Evolutionary conservation across 169 alveolate genomes (phyloP), one percentile per base, ranked within the genome.

Genomic region (Babesia divergens): DNA sequence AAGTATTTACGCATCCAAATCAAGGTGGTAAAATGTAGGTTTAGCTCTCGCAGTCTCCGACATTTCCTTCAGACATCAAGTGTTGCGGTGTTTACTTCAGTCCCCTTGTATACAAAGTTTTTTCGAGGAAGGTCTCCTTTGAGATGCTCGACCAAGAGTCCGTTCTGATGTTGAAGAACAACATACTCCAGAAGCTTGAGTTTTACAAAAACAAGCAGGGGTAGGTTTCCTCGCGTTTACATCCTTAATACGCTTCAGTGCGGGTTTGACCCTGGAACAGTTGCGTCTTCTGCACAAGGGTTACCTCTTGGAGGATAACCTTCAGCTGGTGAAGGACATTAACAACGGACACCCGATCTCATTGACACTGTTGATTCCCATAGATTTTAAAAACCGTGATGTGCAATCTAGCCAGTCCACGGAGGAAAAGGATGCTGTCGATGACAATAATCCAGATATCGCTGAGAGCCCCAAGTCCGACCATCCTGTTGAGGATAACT

Each of bases 21-120:
- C 32, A 68, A 51, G 20, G 67, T 62, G 6, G 37, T 65, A 9
- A 76, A 40, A 29, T 52, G 85, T 76, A 28, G 22, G 83, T 56
- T 51, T 18, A 4, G 24, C 18, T 20, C 31, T 9, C 14, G 11
- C 9, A 34, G 11, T 18, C 29, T 13, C 35, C 38, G 11, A 4
- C 9, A 22, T 43, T 5, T 6, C 38, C 16, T 51, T 1, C 60
- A 76, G 85, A 42, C n/a, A 22, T 76, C 32, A 51, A 26, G 26
- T 76, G 85, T 56, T 76, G 74, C 53, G 85, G 85, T 2, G 20
- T 76, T 14, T 53, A 29, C 32, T 67, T 29, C 66, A 66, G 70
- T 11, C 85, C 85, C 0, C n/a, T 54, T 6, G 14, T 65, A 20
- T 40, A 52, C 18, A 18, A 46, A 35, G 31, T 76, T 8, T 37